Base-by-base conservation (phyloP, 306 rosid species). In the Comarum palustre region DNA sequence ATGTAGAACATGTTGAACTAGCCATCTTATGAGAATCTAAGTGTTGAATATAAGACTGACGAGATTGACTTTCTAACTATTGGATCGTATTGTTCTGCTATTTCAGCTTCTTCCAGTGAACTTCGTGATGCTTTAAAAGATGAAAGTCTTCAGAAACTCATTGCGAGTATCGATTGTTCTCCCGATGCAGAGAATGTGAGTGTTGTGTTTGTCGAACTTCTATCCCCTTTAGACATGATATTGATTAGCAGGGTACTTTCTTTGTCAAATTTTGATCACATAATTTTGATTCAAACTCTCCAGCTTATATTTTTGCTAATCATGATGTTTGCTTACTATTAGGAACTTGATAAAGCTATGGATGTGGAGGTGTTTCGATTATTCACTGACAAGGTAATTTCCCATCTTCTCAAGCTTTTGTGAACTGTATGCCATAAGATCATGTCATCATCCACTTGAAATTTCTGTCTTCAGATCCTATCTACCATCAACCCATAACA, bases 311-410 rank as follows among this genome's bases (percentile, higher is more conserved):
- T 20, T 64, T 68, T 41, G 68, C 70, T 81, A 39, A 69, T 69
- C 59, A 51, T 68, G 75, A 67, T 63, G 57, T 71, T 52, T 82
- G 6, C 71, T 58, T 52, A n/a, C 75, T 14, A 41, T 71, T 66
- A 93, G 96, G 97, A 87, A 78, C 90, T 90, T 71, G 98, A 86
- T 71, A 89, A 82, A 77, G 96, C 97, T 31, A 87, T 90, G 92
- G 85, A 73, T 24, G 81, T 75, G 63, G 96, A 90, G 82, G 80
- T 66, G 58, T 87, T 90, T 81, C 74, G 80, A 54, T 15, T 81
- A 69, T 79, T 93, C 72, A 82, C 88, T 5, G 85, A 86, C 73
- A 87, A 93, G 96, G 98, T 90, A 85, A 60, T 66, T 9, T 12
- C 50, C 48, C 78, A 31, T 54, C 34, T 45, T 68, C 4, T 32